Percentiles rank a stretch among this genome's conserved stretches.
Conservation (phyloP, 805 yeast species). For the Myxozyma udenii region DNA sequence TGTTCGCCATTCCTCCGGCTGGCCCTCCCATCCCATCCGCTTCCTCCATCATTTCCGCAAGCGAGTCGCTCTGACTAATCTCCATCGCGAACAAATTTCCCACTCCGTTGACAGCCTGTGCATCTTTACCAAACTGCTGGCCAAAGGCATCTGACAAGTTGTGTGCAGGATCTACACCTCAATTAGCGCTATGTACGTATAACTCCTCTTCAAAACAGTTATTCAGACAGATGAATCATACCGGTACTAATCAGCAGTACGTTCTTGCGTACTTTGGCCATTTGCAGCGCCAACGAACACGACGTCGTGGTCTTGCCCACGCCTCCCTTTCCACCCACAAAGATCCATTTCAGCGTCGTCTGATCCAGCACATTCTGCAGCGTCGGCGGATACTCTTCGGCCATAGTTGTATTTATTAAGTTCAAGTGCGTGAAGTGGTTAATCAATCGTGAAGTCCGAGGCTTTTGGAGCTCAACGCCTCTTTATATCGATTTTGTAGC, state of each 20-base stretch:
- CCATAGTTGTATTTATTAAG: background rate
- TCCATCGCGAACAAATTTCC: conserved; percentile 93
- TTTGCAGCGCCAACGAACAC: conserved; percentile 89
- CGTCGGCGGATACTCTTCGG: conserved; percentile 41
- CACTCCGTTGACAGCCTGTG: conserved; percentile 87
- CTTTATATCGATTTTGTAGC: background rate
- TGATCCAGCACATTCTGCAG: conserved; percentile 44
- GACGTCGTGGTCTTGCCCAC: conserved; percentile 99
- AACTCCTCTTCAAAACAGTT: too few species aligned
- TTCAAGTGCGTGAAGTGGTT: background rate
- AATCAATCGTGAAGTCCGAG: too few species aligned
- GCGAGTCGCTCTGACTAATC: conserved; percentile 91
- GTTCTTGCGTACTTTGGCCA: conserved; percentile 79
- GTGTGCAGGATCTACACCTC: conserved; percentile 90
- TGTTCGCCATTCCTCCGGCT: conserved; percentile 52
- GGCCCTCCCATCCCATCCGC: conserved; percentile 40
- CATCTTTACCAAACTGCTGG: conserved; percentile 96
- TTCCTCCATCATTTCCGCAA: conserved; percentile 77
- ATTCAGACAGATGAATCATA: background rate
- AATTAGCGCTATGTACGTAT: too few species aligned
- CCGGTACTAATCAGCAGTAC: conserved; percentile 62
- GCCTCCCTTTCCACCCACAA: conserved; percentile 99
- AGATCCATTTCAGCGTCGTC: conserved; percentile 80
- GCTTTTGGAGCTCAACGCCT: background rate
- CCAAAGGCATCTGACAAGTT: conserved; percentile 97